Percentiles rank a stretch among this genome's conserved stretches.
Evolutionary conservation across 805 yeast species (phyloP).

Genomic region (Metahyphopichia silvanorum): DNA sequence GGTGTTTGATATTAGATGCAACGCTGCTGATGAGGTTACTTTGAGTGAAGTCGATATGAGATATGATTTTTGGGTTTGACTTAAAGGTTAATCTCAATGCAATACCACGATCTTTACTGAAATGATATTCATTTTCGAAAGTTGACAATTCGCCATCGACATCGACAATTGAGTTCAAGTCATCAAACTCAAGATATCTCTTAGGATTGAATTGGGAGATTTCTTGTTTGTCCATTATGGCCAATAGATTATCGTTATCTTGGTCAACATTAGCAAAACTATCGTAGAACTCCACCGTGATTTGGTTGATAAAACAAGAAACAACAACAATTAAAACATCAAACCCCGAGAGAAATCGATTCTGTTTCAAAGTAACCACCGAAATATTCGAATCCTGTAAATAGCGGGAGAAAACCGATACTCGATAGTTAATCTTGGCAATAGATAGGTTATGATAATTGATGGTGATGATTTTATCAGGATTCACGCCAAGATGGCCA

Average conservation of each 20-base stretch:
- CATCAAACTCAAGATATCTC: neutral
- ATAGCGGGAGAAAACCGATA: conserved; percentile 15
- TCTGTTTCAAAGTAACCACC: conserved; percentile 22
- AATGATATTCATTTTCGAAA: conserved; percentile 28
- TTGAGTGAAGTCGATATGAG: conserved; percentile 40
- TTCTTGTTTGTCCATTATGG: neutral
- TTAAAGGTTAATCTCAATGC: conserved; percentile 23
- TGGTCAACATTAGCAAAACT: conserved; percentile 5
- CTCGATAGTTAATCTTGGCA: conserved; percentile 24
- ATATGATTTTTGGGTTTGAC: conserved; percentile 7
- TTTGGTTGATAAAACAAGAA: conserved; percentile 44
- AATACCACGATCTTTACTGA: conserved; percentile 34
- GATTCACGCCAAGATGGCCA: conserved; percentile 20
- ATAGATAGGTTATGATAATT: conserved; percentile 14
- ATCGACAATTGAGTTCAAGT: conserved; percentile 1
- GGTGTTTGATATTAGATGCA: conserved; percentile 49
- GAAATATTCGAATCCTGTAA: conserved; percentile 11
- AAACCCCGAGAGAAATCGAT: conserved; percentile 17
- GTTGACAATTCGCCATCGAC: conserved; percentile 4
- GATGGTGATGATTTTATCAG: conserved; percentile 17
- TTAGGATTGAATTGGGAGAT: neutral
- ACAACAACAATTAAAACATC: conserved; percentile 37
- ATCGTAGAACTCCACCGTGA: conserved; percentile 39
- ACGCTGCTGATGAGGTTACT: conserved; percentile 50
- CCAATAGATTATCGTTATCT: neutral